Percentiles rank a stretch among this genome's conserved stretches.
phyloP scores from a whole-genome alignment of 75 land plant species.

The Picea sitchensis region DNA sequence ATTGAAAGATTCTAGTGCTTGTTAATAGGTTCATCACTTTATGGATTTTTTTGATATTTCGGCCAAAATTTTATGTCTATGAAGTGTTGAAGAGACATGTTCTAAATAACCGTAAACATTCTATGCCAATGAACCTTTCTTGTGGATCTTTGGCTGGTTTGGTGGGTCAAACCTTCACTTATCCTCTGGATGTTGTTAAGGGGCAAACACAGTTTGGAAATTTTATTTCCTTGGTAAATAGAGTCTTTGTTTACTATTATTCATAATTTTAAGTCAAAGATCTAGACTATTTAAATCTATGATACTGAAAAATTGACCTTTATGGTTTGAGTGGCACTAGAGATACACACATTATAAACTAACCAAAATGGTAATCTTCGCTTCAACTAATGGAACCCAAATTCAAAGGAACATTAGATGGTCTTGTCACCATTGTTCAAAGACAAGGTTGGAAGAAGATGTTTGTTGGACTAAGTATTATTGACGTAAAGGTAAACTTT shows the following conservation, averaged over 20 bases:
- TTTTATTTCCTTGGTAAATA: no score
- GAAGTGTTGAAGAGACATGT: slow-evolving; percentile 70
- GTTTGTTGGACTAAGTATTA: slow-evolving; percentile 77
- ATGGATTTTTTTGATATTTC: slow-evolving; percentile 93
- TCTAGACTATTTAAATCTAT: no score
- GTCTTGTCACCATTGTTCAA: slow-evolving; percentile 48
- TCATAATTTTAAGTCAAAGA: no score
- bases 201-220: no score
- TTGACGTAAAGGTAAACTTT: no score
- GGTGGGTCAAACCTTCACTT: slow-evolving; percentile 94
- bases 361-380: slow-evolving; percentile 10
- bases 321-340: no score
- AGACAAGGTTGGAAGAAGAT: slow-evolving; percentile 80
- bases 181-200: slow-evolving; percentile 78
- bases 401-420: slow-evolving; percentile 61
- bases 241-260: no score
- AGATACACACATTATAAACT: slow-evolving; percentile 49
- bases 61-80: slow-evolving; percentile 85
- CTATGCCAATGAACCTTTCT: slow-evolving; percentile 52
- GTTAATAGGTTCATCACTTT: slow-evolving; percentile 80
- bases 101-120: slow-evolving; percentile 58
- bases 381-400: slow-evolving; percentile 15
- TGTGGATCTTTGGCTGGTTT: slow-evolving; percentile 93
- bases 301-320: no score
- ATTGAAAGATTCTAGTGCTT: no score